These are phyloP conservation scores for Apophysomyces trapeziformis DNA, from an alignment of 371 early-diverging fungal species.

Conservation along the genomic window DNA sequence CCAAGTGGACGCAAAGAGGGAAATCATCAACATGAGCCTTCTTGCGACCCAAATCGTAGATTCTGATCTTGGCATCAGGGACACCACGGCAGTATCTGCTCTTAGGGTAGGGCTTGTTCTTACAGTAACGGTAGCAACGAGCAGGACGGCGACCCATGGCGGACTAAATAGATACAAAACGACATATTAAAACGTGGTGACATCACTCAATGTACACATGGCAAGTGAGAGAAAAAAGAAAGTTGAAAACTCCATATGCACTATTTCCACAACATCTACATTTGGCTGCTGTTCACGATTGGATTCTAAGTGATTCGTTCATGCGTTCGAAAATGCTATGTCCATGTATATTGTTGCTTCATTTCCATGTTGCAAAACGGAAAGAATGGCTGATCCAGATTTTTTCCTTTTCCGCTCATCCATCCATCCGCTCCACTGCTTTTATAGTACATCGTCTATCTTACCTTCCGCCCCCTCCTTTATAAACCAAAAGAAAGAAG, in stretches of 20 bases:
- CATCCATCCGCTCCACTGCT: slow-evolving; percentile 5
- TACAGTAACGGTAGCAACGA: slow-evolving; percentile 99
- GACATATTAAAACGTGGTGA: not conserved
- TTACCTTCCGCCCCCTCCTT: not conserved
- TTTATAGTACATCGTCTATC: not conserved
- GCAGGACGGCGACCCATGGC: slow-evolving; percentile 99
- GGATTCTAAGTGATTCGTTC: no score
- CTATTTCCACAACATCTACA: no score
- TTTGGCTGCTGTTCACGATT: no score
- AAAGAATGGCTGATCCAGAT: no score
- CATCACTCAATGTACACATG: no score
- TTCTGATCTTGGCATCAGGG: slow-evolving; percentile 98
- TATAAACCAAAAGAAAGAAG: not conserved
- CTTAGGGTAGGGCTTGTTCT: slow-evolving; percentile 99
- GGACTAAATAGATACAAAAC: slow-evolving; percentile 4
- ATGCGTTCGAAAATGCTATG: no score
- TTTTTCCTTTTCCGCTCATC: not conserved
- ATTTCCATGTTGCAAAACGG: no score
- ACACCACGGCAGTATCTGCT: slow-evolving; percentile 99
- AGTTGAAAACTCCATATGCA: not conserved
- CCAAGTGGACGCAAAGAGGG: slow-evolving; percentile 96
- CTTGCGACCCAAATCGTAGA: slow-evolving; percentile 99
- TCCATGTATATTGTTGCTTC: no score
- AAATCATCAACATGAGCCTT: slow-evolving; percentile 99
- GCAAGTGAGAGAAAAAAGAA: not conserved